phyloP scores from a whole-genome alignment of 495 filamentous ascomycete species.

The Penicillium lividum region DNA sequence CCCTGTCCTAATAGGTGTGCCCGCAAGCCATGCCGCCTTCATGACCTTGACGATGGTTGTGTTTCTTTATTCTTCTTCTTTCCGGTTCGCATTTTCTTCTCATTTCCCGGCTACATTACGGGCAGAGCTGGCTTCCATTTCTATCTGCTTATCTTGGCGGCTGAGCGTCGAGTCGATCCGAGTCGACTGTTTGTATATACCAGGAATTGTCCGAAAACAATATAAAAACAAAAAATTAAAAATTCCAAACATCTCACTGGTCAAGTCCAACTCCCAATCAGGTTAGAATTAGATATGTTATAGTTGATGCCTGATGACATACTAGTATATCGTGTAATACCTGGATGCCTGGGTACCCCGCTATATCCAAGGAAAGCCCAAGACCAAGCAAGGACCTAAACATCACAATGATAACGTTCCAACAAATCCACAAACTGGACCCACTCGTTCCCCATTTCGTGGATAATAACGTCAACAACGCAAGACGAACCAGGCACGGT shows the following conservation, averaged over 20 bases:
- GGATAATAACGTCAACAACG: neutral
- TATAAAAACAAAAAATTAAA: conserved; percentile 25
- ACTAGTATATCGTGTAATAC: neutral
- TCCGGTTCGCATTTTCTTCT: neutral
- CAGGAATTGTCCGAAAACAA: conserved; percentile 10
- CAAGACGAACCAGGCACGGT: neutral
- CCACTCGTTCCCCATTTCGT: neutral
- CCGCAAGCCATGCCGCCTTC: conserved; percentile 17
- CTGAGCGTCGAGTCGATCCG: conserved; percentile 3
- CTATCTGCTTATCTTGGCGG: conserved; percentile 10
- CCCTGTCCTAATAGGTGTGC: conserved; percentile 26
- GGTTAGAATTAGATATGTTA: neutral
- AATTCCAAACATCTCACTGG: conserved; percentile 8
- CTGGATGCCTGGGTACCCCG: neutral
- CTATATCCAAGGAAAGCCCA: neutral
- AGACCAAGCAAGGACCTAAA: neutral
- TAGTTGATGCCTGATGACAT: neutral
- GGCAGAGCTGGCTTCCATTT: conserved; percentile 15
- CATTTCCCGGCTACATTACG: neutral
- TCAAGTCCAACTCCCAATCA: neutral
- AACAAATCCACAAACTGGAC: neutral
- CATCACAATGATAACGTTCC: neutral
- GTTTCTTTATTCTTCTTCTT: conserved; percentile 7
- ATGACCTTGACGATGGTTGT: conserved; percentile 34
- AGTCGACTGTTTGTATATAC: conserved; percentile 21